Percentiles rank a stretch among this genome's conserved stretches.
These are phyloP conservation scores for Achaetomiella virescens DNA, from an alignment of 495 filamentous ascomycete species.

Conservation along the genomic window DNA sequence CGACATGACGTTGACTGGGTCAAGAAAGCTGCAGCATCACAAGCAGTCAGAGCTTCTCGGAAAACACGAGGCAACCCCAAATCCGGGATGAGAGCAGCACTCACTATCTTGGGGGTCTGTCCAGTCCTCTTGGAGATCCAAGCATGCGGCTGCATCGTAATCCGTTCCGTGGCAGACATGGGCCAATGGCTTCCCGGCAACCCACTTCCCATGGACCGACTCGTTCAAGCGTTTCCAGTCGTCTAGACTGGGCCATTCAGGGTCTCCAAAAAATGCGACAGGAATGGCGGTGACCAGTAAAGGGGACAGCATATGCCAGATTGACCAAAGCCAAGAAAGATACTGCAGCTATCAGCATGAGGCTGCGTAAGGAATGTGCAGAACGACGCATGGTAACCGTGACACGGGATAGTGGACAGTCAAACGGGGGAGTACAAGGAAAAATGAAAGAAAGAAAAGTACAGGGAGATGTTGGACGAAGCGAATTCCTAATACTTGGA, in stretches of 20 bases:
- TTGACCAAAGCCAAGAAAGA: not conserved
- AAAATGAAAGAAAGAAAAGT: too few species aligned
- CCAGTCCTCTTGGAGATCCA: conserved; percentile 11
- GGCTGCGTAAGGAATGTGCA: not conserved
- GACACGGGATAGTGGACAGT: too few species aligned
- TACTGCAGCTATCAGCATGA: not conserved
- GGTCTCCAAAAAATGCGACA: not conserved
- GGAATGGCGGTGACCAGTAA: not conserved
- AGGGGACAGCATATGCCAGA: not conserved
- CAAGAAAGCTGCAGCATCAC: not conserved
- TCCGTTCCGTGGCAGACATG: conserved; percentile 32
- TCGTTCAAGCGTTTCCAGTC: not conserved
- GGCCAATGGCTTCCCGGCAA: conserved; percentile 32
- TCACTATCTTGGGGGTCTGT: conserved; percentile 6
- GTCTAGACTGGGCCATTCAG: not conserved
- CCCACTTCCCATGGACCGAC: conserved; percentile 10
- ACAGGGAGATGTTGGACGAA: too few species aligned
- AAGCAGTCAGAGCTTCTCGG: not conserved
- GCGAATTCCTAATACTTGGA: too few species aligned
- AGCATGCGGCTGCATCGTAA: conserved; percentile 24
- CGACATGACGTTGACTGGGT: conserved; percentile 33
- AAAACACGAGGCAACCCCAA: not conserved
- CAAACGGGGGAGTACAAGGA: too few species aligned
- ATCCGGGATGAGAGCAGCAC: not conserved
- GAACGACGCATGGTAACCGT: too few species aligned